A percentile compares a stretch with the other conserved stretches of the same genome.
These are phyloP conservation scores for Plasmodium billcollinsi DNA, from an alignment of 169 alveolate genomes.

Conservation along the genomic window DNA sequence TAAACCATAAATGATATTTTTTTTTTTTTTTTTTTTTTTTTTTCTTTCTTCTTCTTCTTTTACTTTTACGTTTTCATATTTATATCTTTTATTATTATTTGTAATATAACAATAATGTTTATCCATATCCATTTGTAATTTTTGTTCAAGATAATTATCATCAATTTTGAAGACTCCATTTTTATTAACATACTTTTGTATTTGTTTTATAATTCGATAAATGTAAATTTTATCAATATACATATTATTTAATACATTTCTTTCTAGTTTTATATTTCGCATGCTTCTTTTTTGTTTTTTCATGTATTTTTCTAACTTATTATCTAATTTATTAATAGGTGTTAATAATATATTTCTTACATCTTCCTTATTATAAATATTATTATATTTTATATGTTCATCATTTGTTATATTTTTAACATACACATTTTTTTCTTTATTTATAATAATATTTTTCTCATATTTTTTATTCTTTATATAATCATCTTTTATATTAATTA, in stretches of 20 bases:
- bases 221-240: slow-evolving; percentile 15
- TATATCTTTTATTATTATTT: not conserved
- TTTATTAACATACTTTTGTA: slow-evolving; percentile 30
- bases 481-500: too few species aligned
- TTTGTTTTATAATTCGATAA: slow-evolving; percentile 58
- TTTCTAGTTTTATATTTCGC: not conserved
- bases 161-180: slow-evolving; percentile 36
- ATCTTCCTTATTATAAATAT: too few species aligned
- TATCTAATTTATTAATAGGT: not conserved
- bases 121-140: slow-evolving; percentile 23
- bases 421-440: not conserved
- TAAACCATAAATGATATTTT: not conserved
- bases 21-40: not conserved
- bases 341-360: too few species aligned
- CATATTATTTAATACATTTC: not conserved
- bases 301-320: not conserved
- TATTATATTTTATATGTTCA: too few species aligned
- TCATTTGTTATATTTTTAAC: not conserved
- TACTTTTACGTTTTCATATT: not conserved
- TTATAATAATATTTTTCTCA: not conserved
- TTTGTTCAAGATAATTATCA: slow-evolving; percentile 18
- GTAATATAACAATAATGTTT: slow-evolving; percentile 15
- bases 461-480: too few species aligned
- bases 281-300: slow-evolving; percentile 2
- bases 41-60: not conserved